A percentile compares a stretch with the other conserved stretches of the same genome.
These are phyloP conservation scores for Schwanniomyces pseudopolymorphus DNA, from an alignment of 805 yeast genomes.

Conservation along the genomic window DNA sequence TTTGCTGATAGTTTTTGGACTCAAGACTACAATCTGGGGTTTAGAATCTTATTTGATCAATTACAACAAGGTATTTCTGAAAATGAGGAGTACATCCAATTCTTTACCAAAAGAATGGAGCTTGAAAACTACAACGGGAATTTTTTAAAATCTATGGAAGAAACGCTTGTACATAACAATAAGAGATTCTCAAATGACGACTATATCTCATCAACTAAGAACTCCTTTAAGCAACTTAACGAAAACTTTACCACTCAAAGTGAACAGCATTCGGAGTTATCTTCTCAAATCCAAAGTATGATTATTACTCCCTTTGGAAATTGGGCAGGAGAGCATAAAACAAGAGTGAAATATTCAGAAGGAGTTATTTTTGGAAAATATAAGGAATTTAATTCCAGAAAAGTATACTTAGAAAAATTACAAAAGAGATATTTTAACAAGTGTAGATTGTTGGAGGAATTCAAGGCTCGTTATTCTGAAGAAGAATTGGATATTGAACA, in stretches of 20 bases:
- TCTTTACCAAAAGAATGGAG: constrained; percentile 70
- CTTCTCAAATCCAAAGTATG: constrained; percentile 55
- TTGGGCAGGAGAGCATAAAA: constrained; percentile 75
- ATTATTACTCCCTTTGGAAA: constrained; percentile 69
- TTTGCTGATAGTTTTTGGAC: constrained; percentile 82
- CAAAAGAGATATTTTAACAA: constrained; percentile 75
- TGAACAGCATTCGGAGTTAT: constrained; percentile 55
- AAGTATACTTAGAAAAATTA: constrained; percentile 49
- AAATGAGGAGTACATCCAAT: constrained; percentile 63
- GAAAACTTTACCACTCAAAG: constrained; percentile 60
- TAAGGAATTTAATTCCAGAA: constrained; percentile 49
- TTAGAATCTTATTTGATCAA: constrained; percentile 50
- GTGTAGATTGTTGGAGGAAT: constrained; percentile 71
- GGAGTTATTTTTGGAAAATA: constrained; percentile 50
- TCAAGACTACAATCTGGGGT: constrained; percentile 57
- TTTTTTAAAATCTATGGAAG: constrained; percentile 44
- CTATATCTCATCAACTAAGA: constrained; percentile 62
- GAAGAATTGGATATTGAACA: constrained; percentile 38
- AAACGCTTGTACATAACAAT: constrained; percentile 41
- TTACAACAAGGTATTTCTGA: constrained; percentile 65
- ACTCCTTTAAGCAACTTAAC: constrained; percentile 59
- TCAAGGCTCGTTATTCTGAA: constrained; percentile 47
- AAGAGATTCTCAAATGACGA: constrained; percentile 38
- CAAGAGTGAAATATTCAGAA: constrained; percentile 63
- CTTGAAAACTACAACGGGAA: constrained; percentile 67